Evolutionary conservation across 306 rosid genomes (phyloP), one percentile per base, ranked within the genome.

Genomic region (Cyamopsis tetragonoloba): DNA sequence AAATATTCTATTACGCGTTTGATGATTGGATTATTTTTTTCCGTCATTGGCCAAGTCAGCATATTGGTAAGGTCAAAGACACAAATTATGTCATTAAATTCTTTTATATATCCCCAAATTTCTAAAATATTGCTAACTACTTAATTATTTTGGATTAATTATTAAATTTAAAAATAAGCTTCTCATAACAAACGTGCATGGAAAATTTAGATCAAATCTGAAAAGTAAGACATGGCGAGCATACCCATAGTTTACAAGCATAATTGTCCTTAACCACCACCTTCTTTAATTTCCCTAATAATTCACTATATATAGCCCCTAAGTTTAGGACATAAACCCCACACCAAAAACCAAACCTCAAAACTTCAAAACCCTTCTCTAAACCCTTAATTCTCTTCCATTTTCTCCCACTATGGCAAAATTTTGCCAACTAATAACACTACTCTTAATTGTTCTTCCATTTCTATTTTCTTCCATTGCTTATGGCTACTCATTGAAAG

Each of bases 201-300:
- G 66, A 28, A 72, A 78, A 72, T 15, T 59, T 26, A 43, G 30
- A 66, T 4, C 35, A 65, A 57, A 77, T 47, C 42, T 34, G 54
- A 66, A 79, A 73, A 79, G 68, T 78, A 60, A 66, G 71, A 79
- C 62, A 60, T 46, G 79, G 68, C 23, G 44, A 46, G 69, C 76
- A 54, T 8, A 43, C 68, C 68, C 62, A 79, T 61, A 30, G 55
- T 22, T 32, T 58, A 18, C 46, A 58, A 34, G 14, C 55, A 7
- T 31, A 34, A 3, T 50, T 50, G n/a, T 44, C 56, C 22, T 20
- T 8, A 56, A 51, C 59, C 20, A 57, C 44, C 67, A 15, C 59
- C 37, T 35, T 28, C 7, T 32, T 38, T n/a, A n/a, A n/a, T n/a
- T n/a, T 47, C n/a, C 34, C 48, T 70, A n/a, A n/a, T n/a, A n/a